A percentile compares a stretch with the other conserved stretches of the same genome.
phyloP scores from a whole-genome alignment of 306 rosid species.

The Trifolium dubium region DNA sequence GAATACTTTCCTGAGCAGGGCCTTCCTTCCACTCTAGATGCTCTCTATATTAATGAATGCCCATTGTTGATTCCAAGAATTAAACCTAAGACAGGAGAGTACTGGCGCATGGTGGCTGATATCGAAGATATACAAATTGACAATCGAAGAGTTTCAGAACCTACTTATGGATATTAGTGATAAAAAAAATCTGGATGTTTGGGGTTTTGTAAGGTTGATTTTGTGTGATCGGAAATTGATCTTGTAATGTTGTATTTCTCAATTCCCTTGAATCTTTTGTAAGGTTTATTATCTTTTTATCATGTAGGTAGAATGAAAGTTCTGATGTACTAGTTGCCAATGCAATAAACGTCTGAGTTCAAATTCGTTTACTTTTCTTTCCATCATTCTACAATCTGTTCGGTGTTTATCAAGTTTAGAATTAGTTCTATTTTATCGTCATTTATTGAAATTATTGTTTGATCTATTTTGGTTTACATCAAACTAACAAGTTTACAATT shows the following conservation, averaged over 20 bases:
- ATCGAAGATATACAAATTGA: conserved; percentile 1
- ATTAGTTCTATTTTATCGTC: not conserved
- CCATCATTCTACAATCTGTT: too few species aligned
- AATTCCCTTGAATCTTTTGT: too few species aligned
- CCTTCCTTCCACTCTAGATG: conserved; percentile 3
- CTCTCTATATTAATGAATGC: not conserved
- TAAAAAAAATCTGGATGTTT: too few species aligned
- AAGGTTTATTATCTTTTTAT: too few species aligned
- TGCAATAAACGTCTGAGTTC: not conserved
- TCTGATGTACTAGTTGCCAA: too few species aligned
- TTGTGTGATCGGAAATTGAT: too few species aligned
- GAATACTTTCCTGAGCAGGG: conserved; percentile 8
- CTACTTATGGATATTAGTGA: not conserved
- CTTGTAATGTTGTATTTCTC: too few species aligned
- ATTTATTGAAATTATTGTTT: too few species aligned
- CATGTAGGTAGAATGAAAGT: too few species aligned
- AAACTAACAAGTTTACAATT: too few species aligned
- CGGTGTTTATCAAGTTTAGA: not conserved
- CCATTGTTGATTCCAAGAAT: conserved; percentile 1
- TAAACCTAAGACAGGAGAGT: not conserved
- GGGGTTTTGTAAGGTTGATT: not conserved
- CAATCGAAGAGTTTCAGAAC: not conserved
- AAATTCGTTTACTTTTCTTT: not conserved
- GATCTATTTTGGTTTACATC: not conserved
- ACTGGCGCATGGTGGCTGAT: not conserved